These are phyloP conservation scores for Phytophthora pisi DNA, from an alignment of 352 stramenopile species.

Conservation along the genomic window DNA sequence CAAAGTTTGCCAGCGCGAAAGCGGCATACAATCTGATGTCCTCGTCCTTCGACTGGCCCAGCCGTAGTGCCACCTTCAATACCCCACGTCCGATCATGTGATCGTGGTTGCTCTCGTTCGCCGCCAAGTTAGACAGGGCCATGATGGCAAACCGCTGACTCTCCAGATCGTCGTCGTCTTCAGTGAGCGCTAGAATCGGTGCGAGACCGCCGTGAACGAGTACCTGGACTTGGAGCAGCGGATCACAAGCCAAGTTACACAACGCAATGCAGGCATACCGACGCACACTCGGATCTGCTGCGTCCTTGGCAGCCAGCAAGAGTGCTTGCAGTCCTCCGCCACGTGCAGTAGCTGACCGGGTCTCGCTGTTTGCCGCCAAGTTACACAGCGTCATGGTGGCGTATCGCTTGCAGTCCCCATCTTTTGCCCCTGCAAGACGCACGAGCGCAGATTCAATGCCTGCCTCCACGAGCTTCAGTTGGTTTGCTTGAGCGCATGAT, in stretches of 20 bases:
- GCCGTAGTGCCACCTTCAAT: slow-evolving; percentile 80
- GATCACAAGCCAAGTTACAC: slow-evolving; percentile 94
- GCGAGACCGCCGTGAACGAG: slow-evolving; percentile 93
- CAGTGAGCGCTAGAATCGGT: slow-evolving; percentile 84
- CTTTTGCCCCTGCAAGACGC: slow-evolving; percentile 74
- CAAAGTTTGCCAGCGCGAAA: slow-evolving; percentile 95
- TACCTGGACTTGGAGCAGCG: slow-evolving; percentile 90
- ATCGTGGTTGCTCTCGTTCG: slow-evolving; percentile 94
- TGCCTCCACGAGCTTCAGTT: slow-evolving; percentile 89
- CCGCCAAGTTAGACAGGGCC: slow-evolving; percentile 94
- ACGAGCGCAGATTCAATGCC: slow-evolving; percentile 91
- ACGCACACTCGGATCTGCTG: slow-evolving; percentile 74
- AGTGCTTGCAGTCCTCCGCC: slow-evolving; percentile 93
- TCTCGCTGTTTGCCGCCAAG: slow-evolving; percentile 94
- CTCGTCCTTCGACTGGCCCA: slow-evolving; percentile 76
- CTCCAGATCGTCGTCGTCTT: slow-evolving; percentile 68
- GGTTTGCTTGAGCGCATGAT: slow-evolving; percentile 91
- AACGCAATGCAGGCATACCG: slow-evolving; percentile 95
- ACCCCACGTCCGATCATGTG: slow-evolving; percentile 90
- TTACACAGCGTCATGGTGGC: slow-evolving; percentile 96
- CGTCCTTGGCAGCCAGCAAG: slow-evolving; percentile 87
- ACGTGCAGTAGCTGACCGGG: slow-evolving; percentile 80
- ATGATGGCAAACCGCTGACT: slow-evolving; percentile 94
- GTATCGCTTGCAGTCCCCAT: slow-evolving; percentile 94
- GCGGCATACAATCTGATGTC: slow-evolving; percentile 90